Base-by-base conservation (phyloP, 805 yeast species). In the Candida yuanshanica region DNA sequence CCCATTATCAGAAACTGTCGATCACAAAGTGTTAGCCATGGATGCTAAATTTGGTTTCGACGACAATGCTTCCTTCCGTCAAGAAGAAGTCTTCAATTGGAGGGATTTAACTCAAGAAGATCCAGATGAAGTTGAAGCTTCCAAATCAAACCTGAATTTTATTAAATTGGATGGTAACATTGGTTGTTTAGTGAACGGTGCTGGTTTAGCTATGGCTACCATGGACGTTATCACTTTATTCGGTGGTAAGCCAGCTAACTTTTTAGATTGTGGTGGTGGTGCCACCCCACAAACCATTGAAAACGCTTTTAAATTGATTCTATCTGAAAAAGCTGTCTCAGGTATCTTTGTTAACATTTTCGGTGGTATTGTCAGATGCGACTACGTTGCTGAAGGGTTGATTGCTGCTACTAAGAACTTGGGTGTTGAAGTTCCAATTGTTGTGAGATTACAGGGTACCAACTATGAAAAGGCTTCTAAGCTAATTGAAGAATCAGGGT, bases 161-260 rank as follows among this genome's bases (percentile, higher is more conserved):
- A 95, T 93, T 74, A 93, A 93, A 74, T 81, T 93, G 63, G 95
- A 91, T 63, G 99, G 99, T 69, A 87, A 89, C 77, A 91, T 93
- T 62, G 99, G 99, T 58, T 91, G 96, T 75, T 76, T 93, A 49
- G 99, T 93, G 65, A 93, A 93, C 69, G 99, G 99, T 75, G 99
- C 99, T 45, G 99, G 99, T 68, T 79, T 93, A 64, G 99, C 99
- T 59, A 93, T 93, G 99, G 99, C 99, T 57, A 93, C 99, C 52
- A 90, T 93, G 97, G 99, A 93, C 70, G 95, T 95, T 65, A 88
- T 93, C 74, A 89, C 93, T 74, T 79, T 93, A 59, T 86, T 89
- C 73, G 97, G 98, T 60, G 99, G 99, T 67, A 85, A 80, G 55
- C 99, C 99, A 59, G 99, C 99, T 52, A 93, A 93, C 77, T 93